These are phyloP conservation scores for Gymnopus androsaceus DNA, from an alignment of 1,284 basidiomycete genomes.

Conservation along the genomic window DNA sequence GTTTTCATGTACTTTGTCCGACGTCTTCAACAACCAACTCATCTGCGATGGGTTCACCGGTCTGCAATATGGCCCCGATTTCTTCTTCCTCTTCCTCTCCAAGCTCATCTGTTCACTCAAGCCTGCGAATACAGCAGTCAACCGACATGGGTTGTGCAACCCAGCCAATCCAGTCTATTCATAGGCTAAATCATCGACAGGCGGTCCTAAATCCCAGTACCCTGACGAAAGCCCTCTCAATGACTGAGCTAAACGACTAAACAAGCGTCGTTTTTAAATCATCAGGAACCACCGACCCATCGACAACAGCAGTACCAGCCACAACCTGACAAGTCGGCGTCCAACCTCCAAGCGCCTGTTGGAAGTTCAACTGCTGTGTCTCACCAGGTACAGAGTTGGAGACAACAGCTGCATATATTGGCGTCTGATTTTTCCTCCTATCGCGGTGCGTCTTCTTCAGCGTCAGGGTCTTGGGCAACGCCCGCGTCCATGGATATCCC, in stretches of 20 bases:
- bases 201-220: too few relatives aligned
- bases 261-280: background rate
- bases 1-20: constrained; percentile 23
- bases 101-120: background rate
- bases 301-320: constrained; percentile 1
- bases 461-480: too few relatives aligned
- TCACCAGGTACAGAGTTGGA: background rate
- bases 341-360: background rate
- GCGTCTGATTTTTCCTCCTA: too few relatives aligned
- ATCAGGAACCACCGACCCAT: background rate
- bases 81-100: background rate
- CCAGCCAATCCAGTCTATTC: background rate
- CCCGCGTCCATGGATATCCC: background rate
- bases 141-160: background rate
- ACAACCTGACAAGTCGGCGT: background rate
- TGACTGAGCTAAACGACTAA: too few relatives aligned
- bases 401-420: too few relatives aligned
- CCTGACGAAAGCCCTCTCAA: too few relatives aligned
- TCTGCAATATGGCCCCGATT: background rate
- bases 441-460: too few relatives aligned
- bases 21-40: constrained; percentile 4
- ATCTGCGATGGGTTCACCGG: background rate
- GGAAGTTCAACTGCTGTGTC: background rate
- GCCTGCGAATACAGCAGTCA: background rate
- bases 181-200: background rate